Base-by-base conservation (phyloP, 441 rosid genomes). In the Erodium chrysanthum region DNA sequence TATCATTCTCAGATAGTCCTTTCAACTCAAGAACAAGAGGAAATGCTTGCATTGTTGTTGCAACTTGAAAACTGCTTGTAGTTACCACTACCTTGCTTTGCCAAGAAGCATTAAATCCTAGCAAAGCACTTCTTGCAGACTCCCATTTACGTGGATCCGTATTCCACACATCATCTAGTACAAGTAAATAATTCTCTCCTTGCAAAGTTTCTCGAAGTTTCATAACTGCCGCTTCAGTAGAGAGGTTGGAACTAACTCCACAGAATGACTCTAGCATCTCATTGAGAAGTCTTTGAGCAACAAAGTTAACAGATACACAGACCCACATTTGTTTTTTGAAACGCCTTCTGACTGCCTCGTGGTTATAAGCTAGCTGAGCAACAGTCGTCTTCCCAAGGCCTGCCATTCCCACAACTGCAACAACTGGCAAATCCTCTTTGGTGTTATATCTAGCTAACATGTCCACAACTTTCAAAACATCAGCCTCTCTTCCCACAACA, bases 161-260 rank as follows among this genome's bases (percentile, higher is more conserved):
- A 31, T 70, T 70, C 73, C 73, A 70, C 62, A 70, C 73, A 63
- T 70, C 73, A 70, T 59, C 64, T 2, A 59, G 29, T 10, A 59
- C 64, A 59, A 59, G 64, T 0, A 59, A 11, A 59, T 59, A 70
- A 5, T 20, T 48, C 27, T 27, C 33, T n/a, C 48, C 68, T 14
- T 8, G 31, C 46, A 70, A 29, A 2, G 29, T 9, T 12, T 70
- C 62, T 40, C 25, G 6, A 5, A 70, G 65, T 5, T 15, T 23
- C 9, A 4, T n/a, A 15, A 63, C 17, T 2, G 64, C 5, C 9
- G 60, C 20, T 10, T 70, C 63, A 8, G 1, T 64, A 18, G 8
- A n/a, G 1, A 64, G 14, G 31, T 12, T 65, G 44, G 60, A 6
- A 0, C 27, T 17, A 14, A 4, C 35, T 15, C 20, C 23, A 21